These are phyloP conservation scores for Sphaerostilbella broomeana DNA, from an alignment of 2,329 filamentous ascomycete genomes.

Conservation along the genomic window DNA sequence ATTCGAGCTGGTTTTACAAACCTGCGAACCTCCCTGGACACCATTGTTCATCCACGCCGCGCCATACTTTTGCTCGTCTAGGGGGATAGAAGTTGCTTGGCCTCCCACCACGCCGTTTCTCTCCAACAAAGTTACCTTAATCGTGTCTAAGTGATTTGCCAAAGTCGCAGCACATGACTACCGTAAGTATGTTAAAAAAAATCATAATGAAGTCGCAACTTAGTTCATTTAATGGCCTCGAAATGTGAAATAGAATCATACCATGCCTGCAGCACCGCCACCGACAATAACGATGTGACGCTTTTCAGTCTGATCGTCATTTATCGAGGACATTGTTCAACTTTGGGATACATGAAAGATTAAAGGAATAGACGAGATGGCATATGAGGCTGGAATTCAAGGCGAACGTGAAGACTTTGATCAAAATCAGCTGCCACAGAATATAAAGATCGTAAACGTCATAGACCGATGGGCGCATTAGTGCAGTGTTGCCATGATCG, in stretches of 20 bases:
- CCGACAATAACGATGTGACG: constrained; percentile 54
- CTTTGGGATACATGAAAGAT: too few species aligned
- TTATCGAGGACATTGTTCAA: neutral
- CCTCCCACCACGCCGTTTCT: constrained; percentile 52
- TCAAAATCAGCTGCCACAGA: too few species aligned
- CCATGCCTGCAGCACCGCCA: constrained; percentile 57
- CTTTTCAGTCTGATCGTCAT: constrained; percentile 1
- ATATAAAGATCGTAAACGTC: constrained; percentile 14
- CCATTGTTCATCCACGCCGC: constrained; percentile 57
- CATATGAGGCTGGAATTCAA: too few species aligned
- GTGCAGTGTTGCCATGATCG: constrained; percentile 7
- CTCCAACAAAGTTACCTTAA: constrained; percentile 59
- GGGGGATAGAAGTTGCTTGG: constrained; percentile 53
- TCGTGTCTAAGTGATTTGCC: constrained; percentile 57
- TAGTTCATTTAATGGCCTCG: too few species aligned
- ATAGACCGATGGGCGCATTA: constrained; percentile 11
- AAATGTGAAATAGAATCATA: too few species aligned
- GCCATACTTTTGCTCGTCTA: constrained; percentile 50
- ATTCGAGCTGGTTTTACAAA: constrained; percentile 11
- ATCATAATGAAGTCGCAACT: neutral
- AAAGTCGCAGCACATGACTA: constrained; percentile 61
- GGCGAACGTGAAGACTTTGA: too few species aligned
- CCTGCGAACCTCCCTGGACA: constrained; percentile 51
- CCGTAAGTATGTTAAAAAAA: neutral
- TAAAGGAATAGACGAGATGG: neutral